Percentiles rank a stretch among this genome's conserved stretches.
phyloP scores from a whole-genome alignment of 1,284 basidiomycete species.

The Ceratobasidium sp. region DNA sequence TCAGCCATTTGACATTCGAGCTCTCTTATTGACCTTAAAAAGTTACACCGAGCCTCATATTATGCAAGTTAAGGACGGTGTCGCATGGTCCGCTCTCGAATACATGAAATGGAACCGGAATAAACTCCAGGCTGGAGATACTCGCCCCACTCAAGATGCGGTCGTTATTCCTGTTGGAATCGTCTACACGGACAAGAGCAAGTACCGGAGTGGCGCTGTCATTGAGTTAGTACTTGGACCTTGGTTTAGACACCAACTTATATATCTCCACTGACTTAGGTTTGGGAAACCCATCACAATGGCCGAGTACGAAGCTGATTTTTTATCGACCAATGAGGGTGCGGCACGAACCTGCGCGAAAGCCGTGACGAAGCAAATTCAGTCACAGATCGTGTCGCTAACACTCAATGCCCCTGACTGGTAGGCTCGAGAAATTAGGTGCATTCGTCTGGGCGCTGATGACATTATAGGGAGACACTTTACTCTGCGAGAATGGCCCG shows the following conservation, averaged over 20 bases:
- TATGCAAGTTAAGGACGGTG: slow-evolving; percentile 95
- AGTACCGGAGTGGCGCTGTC: slow-evolving; percentile 81
- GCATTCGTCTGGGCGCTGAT: slow-evolving; percentile 1
- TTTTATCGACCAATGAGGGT: slow-evolving; percentile 76
- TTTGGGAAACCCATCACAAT: slow-evolving; percentile 86
- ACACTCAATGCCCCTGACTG: slow-evolving; percentile 96
- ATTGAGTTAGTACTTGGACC: slow-evolving; percentile 60
- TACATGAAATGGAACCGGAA: slow-evolving; percentile 82
- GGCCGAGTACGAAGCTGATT: slow-evolving; percentile 82
- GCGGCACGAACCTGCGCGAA: slow-evolving; percentile 87
- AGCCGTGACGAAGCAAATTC: slow-evolving; percentile 81
- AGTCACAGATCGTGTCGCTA: slow-evolving; percentile 75
- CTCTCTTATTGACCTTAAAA: slow-evolving; percentile 48
- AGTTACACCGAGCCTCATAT: slow-evolving; percentile 86
- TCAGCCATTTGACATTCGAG: not conserved
- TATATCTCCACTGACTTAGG: slow-evolving; percentile 59
- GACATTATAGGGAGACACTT: slow-evolving; percentile 77
- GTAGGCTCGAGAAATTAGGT: slow-evolving; percentile 63
- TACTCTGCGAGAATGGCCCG: slow-evolving; percentile 90
- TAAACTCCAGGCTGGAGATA: slow-evolving; percentile 59
- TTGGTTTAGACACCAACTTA: not conserved
- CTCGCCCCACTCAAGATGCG: slow-evolving; percentile 61
- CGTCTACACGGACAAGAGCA: slow-evolving; percentile 94
- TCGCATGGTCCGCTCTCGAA: slow-evolving; percentile 95
- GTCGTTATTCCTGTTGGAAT: slow-evolving; percentile 87